Conservation (phyloP, 345 rosid species). For the Boechera stricta region DNA sequence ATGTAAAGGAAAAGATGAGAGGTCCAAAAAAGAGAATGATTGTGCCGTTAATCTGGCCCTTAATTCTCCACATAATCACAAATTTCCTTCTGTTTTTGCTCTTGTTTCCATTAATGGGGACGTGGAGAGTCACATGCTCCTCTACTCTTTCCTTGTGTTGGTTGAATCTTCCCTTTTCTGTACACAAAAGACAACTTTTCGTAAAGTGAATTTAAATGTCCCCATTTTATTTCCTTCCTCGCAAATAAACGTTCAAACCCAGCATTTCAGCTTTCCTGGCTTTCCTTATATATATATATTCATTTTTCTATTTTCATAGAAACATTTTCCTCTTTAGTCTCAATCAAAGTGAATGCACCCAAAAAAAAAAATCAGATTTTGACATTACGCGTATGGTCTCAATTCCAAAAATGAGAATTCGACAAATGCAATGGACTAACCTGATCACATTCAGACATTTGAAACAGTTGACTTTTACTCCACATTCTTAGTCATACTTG, state of each 20-base stretch:
- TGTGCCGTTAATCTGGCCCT: constrained; percentile 42
- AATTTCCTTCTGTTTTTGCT: constrained; percentile 36
- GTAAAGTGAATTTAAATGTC: constrained; percentile 34
- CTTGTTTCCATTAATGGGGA: constrained; percentile 33
- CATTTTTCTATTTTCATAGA: constrained; percentile 32
- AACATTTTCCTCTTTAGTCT: not conserved
- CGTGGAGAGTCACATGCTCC: constrained; percentile 44
- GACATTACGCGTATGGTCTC: not conserved
- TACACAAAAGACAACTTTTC: constrained; percentile 42
- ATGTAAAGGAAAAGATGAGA: not conserved
- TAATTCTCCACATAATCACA: constrained; percentile 36
- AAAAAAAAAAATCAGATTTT: not conserved
- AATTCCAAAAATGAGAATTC: too few relatives aligned
- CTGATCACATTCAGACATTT: constrained; percentile 24
- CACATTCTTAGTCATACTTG: constrained; percentile 39
- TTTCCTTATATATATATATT: constrained; percentile 33
- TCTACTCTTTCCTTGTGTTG: constrained; percentile 41
- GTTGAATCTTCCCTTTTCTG: constrained; percentile 44
- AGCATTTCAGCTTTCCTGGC: constrained; percentile 28
- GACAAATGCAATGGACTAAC: too few relatives aligned
- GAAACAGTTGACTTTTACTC: constrained; percentile 29
- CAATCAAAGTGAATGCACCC: constrained; percentile 9
- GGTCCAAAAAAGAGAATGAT: constrained; percentile 22
- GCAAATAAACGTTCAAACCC: constrained; percentile 38
- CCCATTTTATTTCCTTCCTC: constrained; percentile 25